phyloP scores from a whole-genome alignment of 2,329 filamentous ascomycete genomes.

The Trichophyton rubrum region DNA sequence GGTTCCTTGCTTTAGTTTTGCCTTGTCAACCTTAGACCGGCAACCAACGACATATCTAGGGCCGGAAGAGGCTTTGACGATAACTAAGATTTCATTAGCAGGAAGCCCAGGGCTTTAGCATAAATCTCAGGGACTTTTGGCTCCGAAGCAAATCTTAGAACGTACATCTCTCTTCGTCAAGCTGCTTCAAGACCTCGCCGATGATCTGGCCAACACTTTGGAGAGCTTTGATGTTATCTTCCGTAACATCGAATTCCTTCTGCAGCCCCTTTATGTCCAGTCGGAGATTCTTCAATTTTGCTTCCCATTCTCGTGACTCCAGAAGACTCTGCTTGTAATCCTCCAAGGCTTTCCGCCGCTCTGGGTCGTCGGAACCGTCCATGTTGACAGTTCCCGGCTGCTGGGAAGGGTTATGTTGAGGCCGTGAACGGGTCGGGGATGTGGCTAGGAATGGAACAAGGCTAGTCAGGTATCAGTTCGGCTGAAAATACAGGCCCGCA shows the following conservation, averaged over 20 bases:
- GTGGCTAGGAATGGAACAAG: no score
- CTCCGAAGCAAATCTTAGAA: slow-evolving; percentile 12
- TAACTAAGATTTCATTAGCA: slow-evolving; percentile 47
- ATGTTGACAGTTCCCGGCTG: slow-evolving; percentile 14
- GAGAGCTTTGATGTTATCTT: slow-evolving; percentile 98
- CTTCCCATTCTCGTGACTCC: slow-evolving; percentile 96
- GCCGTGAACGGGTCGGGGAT: not conserved
- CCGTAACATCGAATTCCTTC: slow-evolving; percentile 89
- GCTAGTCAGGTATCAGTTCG: not conserved
- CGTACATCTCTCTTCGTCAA: slow-evolving; percentile 97
- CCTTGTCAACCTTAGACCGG: slow-evolving; percentile 94
- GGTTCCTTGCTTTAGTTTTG: slow-evolving; percentile 94
- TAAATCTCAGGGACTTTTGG: not conserved
- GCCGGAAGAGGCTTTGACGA: slow-evolving; percentile 94
- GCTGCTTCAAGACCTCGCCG: slow-evolving; percentile 94
- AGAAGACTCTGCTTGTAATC: slow-evolving; percentile 71
- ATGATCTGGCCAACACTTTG: slow-evolving; percentile 99
- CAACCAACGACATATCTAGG: slow-evolving; percentile 97
- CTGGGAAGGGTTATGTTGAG: not conserved
- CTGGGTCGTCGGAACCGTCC: slow-evolving; percentile 35
- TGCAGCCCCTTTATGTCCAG: slow-evolving; percentile 93
- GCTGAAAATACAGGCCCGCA: not conserved
- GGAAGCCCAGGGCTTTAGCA: no score
- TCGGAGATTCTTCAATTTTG: slow-evolving; percentile 86
- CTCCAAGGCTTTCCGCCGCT: slow-evolving; percentile 56